Conservation (phyloP, 148 eudicot genomes). For the Arbutus unedo region DNA sequence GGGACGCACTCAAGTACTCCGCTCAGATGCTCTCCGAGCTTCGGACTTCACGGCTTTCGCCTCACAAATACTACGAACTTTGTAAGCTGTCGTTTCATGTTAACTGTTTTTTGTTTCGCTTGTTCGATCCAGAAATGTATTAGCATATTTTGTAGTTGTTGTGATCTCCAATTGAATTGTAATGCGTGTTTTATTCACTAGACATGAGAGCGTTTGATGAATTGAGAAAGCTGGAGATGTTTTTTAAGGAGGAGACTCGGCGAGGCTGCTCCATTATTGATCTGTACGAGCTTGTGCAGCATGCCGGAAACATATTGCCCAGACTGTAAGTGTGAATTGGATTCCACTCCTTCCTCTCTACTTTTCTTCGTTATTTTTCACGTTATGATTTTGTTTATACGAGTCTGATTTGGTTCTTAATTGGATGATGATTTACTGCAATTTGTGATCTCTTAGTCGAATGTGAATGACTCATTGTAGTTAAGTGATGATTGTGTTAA, state of each 20-base stretch:
- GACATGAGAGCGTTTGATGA: slow-evolving; percentile 99
- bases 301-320: slow-evolving; percentile 96
- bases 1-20: slow-evolving; percentile 90
- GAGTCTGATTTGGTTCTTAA: neutral
- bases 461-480: neutral
- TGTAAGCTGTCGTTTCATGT: slow-evolving; percentile 37
- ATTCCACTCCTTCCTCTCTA: neutral
- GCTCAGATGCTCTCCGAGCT: slow-evolving; percentile 99
- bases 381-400: neutral
- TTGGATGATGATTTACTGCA: neutral
- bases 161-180: neutral
- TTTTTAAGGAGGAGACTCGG: slow-evolving; percentile 80
- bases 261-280: slow-evolving; percentile 90
- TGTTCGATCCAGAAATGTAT: neutral
- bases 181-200: slow-evolving; percentile 25
- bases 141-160: neutral
- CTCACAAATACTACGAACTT: slow-evolving; percentile 92
- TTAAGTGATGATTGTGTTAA: neutral
- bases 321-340: slow-evolving; percentile 63
- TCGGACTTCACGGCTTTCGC: slow-evolving; percentile 91
- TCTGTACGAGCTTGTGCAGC: slow-evolving; percentile 96
- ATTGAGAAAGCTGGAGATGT: slow-evolving; percentile 83
- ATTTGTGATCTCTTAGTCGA: neutral
- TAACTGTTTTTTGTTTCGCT: neutral
- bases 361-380: neutral